These are phyloP conservation scores for Drosera capensis DNA, from an alignment of 148 eudicot genomes.

Conservation along the genomic window DNA sequence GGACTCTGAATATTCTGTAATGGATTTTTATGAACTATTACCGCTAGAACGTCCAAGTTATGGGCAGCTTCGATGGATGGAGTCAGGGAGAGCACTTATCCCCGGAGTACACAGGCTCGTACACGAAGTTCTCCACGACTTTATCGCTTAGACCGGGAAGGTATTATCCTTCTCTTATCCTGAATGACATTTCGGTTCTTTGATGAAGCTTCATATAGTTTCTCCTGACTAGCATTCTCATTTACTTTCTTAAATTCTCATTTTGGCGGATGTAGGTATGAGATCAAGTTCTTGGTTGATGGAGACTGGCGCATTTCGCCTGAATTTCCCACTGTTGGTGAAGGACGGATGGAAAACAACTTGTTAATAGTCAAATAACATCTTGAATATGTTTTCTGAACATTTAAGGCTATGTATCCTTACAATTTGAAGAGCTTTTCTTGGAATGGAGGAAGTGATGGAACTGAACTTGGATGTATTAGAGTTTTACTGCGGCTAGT, in stretches of 20 bases:
- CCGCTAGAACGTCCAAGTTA: slow-evolving; percentile 80
- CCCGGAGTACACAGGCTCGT: slow-evolving; percentile 71
- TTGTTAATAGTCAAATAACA: slow-evolving; percentile 56
- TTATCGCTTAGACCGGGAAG: slow-evolving; percentile 85
- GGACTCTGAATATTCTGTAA: neutral
- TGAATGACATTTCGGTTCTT: neutral
- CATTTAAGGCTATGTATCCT: too few species aligned
- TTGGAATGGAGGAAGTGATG: too few species aligned
- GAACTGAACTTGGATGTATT: too few species aligned
- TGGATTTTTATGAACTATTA: slow-evolving; percentile 1
- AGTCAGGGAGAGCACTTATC: slow-evolving; percentile 84
- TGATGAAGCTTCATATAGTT: neutral
- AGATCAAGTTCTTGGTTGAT: slow-evolving; percentile 82
- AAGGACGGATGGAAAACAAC: slow-evolving; percentile 64
- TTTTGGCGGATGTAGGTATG: slow-evolving; percentile 31
- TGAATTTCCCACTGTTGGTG: slow-evolving; percentile 64
- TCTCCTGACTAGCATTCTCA: neutral
- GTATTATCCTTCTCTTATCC: slow-evolving; percentile 17
- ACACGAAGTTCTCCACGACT: slow-evolving; percentile 51
- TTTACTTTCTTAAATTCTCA: too few species aligned
- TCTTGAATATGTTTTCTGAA: too few species aligned
- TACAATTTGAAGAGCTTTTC: too few species aligned
- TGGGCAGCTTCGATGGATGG: slow-evolving; percentile 98
- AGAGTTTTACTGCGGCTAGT: too few species aligned
- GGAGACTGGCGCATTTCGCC: slow-evolving; percentile 81